Percentiles rank a stretch among this genome's conserved stretches.
phyloP scores from a whole-genome alignment of 257 asterid genomes.

The Salvia splendens region DNA sequence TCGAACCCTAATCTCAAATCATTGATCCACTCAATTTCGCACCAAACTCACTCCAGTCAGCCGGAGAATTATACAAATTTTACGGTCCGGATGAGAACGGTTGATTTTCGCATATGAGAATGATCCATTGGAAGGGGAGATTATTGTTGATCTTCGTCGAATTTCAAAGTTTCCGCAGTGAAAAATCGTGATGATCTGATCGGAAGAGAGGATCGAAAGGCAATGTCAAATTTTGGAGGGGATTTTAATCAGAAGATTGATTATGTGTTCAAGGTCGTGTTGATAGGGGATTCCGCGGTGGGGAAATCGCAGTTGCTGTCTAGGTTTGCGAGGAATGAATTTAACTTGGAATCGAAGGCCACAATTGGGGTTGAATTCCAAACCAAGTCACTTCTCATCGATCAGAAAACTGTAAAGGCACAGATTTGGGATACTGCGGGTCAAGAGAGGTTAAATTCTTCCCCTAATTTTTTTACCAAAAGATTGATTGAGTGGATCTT shows the following conservation, averaged over 20 bases:
- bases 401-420: conserved; percentile 79
- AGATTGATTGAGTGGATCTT: background rate
- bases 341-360: conserved; percentile 82
- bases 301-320: conserved; percentile 91
- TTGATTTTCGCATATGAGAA: conserved; percentile 23
- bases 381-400: conserved; percentile 76
- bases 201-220: conserved; percentile 17
- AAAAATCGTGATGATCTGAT: conserved; percentile 33
- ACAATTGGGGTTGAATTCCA: conserved; percentile 91
- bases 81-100: conserved; percentile 27
- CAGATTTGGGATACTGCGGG: conserved; percentile 99
- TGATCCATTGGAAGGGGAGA: conserved; percentile 31
- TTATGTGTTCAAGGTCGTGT: conserved; percentile 80
- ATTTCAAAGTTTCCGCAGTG: conserved; percentile 19
- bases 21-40: conserved; percentile 10
- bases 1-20: conserved; percentile 32
- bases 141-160: background rate
- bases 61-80: conserved; percentile 3
- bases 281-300: conserved; percentile 88
- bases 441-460: conserved; percentile 60
- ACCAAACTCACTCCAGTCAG: conserved; percentile 14
- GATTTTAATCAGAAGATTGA: conserved; percentile 81
- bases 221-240: conserved; percentile 78
- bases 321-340: conserved; percentile 88
- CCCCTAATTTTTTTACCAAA: background rate